phyloP scores from a whole-genome alignment of 2,329 filamentous ascomycete species.

The Fusarium nelsonii region DNA sequence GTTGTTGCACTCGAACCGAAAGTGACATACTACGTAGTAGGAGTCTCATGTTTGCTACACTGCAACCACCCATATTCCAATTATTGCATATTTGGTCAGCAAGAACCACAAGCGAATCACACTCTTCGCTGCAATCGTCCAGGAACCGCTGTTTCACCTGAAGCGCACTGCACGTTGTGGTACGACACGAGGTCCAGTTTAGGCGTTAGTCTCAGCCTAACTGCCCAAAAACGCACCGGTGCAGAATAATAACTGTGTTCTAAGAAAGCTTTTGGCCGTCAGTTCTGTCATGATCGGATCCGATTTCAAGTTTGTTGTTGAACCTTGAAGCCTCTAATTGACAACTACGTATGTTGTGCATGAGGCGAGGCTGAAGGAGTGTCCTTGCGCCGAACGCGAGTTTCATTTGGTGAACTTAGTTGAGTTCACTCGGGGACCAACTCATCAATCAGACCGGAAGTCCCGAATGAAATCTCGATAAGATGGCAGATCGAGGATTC shows the following conservation, averaged over 20 bases:
- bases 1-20: slow-evolving; percentile 2
- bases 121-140: slow-evolving; percentile 14
- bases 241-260: slow-evolving; percentile 18
- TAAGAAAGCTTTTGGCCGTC: slow-evolving; percentile 13
- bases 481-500: slow-evolving; percentile 3
- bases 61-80: neutral
- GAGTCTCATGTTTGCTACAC: slow-evolving; percentile 13
- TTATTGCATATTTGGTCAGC: neutral
- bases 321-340: slow-evolving; percentile 2
- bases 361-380: slow-evolving; percentile 7
- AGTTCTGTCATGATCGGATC: neutral
- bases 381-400: slow-evolving; percentile 18
- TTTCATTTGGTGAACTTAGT: slow-evolving; percentile 7
- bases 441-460: slow-evolving; percentile 29
- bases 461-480: slow-evolving; percentile 20
- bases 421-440: neutral
- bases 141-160: slow-evolving; percentile 41
- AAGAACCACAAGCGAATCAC: neutral
- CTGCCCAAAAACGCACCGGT: slow-evolving; percentile 22
- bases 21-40: neutral
- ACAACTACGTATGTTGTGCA: slow-evolving; percentile 15
- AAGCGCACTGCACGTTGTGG: slow-evolving; percentile 25
- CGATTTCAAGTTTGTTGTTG: neutral
- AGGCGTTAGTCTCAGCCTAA: slow-evolving; percentile 12
- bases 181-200: slow-evolving; percentile 24